Base-by-base conservation (phyloP, 352 stramenopile species). In the Elongisporangium undulatum region DNA sequence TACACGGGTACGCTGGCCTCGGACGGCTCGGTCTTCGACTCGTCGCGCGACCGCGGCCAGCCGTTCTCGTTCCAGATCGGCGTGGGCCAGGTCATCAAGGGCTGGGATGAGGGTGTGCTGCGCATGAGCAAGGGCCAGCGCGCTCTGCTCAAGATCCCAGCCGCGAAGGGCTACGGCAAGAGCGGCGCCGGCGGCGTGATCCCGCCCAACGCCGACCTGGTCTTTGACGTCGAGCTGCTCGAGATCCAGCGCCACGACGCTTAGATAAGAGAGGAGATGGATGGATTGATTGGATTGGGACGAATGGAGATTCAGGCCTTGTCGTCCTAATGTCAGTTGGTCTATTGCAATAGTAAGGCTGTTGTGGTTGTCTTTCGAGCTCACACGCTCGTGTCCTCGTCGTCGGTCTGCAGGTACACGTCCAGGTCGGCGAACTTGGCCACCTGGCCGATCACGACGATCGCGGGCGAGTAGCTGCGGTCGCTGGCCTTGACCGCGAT, bases 91-190 rank as follows among this genome's bases (percentile, higher is more conserved):
- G 94, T 98, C 13, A 98, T 98, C 71, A 83, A 94, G 63, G 95
- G 95, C 49, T 99, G 93, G 95, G 95, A 98, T 68, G 90, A 98
- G 63, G 87, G 95, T 19, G 93, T 99, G 23, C 79, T 97, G 74
- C 75, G 92, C 70, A 98, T 99, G 95, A 96, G 78, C 59, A 88
- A 98, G 53, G 95, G 95, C 23, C 92, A 98, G 77, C 95, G 92
- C 63, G 90, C 95, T 0, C 81, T 86, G 19, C 79, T 99, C 5
- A 67, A 85, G 52, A 98, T 98, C 62, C 92, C 95, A 7, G 67
- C 78, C 20, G 90, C 87, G 64, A 98, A 97, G 75, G 96, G 88
- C 53, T 99, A 99, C 69, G 95, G 95, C 22, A 65, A 61, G 29
- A 53, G 72, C 1, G 95, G 95, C 22, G 90, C 90, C 13, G 87